phyloP scores from a whole-genome alignment of 768 basidiomycete genomes.

The Pleurotus giganteus region DNA sequence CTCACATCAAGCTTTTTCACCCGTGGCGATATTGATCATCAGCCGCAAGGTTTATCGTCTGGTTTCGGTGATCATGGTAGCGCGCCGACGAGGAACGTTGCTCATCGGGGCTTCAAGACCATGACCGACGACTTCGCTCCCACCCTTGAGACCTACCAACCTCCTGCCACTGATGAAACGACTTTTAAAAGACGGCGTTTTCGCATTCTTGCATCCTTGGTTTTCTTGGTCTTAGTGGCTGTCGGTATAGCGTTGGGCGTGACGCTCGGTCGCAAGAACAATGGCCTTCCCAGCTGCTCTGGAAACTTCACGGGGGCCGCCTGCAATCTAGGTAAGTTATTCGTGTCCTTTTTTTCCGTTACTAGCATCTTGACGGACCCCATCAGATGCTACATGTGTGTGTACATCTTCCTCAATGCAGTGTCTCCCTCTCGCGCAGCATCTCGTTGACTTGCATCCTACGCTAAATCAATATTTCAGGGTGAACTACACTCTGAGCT shows the following conservation, averaged over 20 bases:
- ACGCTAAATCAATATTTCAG: constrained; percentile 45
- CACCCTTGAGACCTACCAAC: not conserved
- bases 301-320: constrained; percentile 44
- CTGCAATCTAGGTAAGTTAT: constrained; percentile 54
- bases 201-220: constrained; percentile 27
- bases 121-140: not conserved
- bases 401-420: constrained; percentile 48
- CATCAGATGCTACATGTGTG: constrained; percentile 57
- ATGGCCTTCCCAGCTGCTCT: constrained; percentile 30
- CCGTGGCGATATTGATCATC: not conserved
- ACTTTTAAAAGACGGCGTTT: constrained; percentile 12
- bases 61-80: constrained; percentile 18
- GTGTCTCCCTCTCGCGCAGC: constrained; percentile 55
- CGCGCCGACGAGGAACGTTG: not conserved
- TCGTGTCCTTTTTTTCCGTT: not conserved
- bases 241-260: constrained; percentile 46
- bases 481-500: constrained; percentile 39
- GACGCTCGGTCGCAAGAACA: constrained; percentile 31
- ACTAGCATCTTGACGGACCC: constrained; percentile 8
- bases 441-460: constrained; percentile 47
- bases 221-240: constrained; percentile 35
- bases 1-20: constrained; percentile 21
- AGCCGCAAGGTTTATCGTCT: constrained; percentile 17
- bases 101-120: not conserved
- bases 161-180: not conserved